These are phyloP conservation scores for Haplosporangium gracile DNA, from an alignment of 192 early-diverging fungal species.

Conservation along the genomic window DNA sequence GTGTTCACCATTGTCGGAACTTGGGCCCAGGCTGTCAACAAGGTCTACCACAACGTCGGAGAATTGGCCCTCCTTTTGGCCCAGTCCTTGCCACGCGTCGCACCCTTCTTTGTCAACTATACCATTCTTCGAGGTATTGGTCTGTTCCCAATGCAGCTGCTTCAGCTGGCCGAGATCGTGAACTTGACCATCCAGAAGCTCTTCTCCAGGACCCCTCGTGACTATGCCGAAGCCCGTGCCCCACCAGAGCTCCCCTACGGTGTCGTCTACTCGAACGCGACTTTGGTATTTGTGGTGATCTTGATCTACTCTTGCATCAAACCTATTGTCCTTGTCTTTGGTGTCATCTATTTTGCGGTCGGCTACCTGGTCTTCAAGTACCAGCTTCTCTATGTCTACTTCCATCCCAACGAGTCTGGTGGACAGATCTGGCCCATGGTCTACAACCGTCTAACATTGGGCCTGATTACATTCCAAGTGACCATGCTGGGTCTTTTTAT, in stretches of 20 bases:
- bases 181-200: slow-evolving; percentile 66
- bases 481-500: slow-evolving; percentile 76
- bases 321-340: slow-evolving; percentile 79
- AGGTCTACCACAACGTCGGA: slow-evolving; percentile 74
- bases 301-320: slow-evolving; percentile 82
- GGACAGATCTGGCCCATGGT: slow-evolving; percentile 82
- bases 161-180: slow-evolving; percentile 77
- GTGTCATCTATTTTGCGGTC: slow-evolving; percentile 75
- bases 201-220: slow-evolving; percentile 82
- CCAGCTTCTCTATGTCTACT: slow-evolving; percentile 84
- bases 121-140: slow-evolving; percentile 81
- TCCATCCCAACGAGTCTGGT: slow-evolving; percentile 79
- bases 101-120: slow-evolving; percentile 88
- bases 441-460: slow-evolving; percentile 75
- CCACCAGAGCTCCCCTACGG: slow-evolving; percentile 82
- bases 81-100: slow-evolving; percentile 72
- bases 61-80: slow-evolving; percentile 76
- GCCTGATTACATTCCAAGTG: slow-evolving; percentile 74
- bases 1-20: slow-evolving; percentile 82
- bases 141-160: slow-evolving; percentile 75
- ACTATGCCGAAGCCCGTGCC: slow-evolving; percentile 79
- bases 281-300: slow-evolving; percentile 79
- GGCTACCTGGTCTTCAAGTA: slow-evolving; percentile 83
- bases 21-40: slow-evolving; percentile 72
- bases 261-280: slow-evolving; percentile 75